Base-by-base conservation (phyloP, 2,329 filamentous ascomycete genomes). In the Tothia fuscella region DNA sequence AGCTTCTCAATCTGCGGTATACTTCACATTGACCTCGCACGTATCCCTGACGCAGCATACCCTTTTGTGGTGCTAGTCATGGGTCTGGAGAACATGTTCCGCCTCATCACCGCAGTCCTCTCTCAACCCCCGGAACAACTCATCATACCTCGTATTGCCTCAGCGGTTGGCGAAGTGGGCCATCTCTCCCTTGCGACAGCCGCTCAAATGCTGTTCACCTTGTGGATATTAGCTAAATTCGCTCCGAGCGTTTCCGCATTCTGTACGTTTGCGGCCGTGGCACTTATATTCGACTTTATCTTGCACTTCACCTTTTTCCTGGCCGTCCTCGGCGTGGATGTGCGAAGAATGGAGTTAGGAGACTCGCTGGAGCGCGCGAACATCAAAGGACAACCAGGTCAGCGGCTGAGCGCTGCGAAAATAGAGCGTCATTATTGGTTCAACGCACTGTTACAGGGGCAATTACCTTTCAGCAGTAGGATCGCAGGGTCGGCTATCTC, bases 231-330 rank as follows among this genome's bases (percentile, higher is more conserved):
- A n/a, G 81, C 80, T 3, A 71, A 66, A 19, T 56, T 82, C 6
- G 78, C 78, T 4, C 73, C 80, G 0, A 80, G 80, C 36, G 79
- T 87, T 3, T 73, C 77, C 1, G 80, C 78, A 0, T 87, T 88
- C 51, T 88, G 83, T 59, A 73, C 72, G 1, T 89, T 88, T 56
- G 78, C 80, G 3, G 78, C 78, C 2, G 74, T 88, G 39, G 84
- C 82, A 1, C 74, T 85, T 12, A 60, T 82, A 1, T 80, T 88
- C 51, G 83, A 89, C 57, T 81, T 82, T 47, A 77, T 87, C 52
- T 87, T 82, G 52, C 68, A 87, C 17, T 71, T 84, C 6, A 88
- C 82, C 0, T 88, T 87, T 60, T 88, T 89, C 53, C 67, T 87
- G 3, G 76, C 82, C 1, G 81, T 89, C 10, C 65, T 89, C 19